phyloP scores from a whole-genome alignment of 2,329 filamentous ascomycete genomes.

The Fusarium robinianum region DNA sequence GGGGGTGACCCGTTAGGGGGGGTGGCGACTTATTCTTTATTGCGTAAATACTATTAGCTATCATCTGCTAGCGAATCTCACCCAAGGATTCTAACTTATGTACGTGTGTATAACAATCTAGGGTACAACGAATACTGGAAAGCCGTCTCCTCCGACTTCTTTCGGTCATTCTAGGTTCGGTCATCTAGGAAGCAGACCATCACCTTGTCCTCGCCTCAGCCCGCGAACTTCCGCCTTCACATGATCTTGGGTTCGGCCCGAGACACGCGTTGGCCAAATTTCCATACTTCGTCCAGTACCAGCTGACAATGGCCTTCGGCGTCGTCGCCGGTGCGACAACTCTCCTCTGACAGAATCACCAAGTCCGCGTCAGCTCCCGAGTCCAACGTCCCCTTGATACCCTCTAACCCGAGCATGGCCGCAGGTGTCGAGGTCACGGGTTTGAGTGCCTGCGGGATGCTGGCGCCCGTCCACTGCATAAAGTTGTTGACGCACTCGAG shows the following conservation, averaged over 20 bases:
- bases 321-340: slow-evolving; percentile 30
- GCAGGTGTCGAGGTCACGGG: slow-evolving; percentile 79
- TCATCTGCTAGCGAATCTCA: too few species aligned
- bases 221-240: slow-evolving; percentile 21
- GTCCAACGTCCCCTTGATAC: slow-evolving; percentile 67
- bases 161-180: slow-evolving; percentile 8
- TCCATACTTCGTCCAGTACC: slow-evolving; percentile 77
- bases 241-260: slow-evolving; percentile 27
- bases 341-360: slow-evolving; percentile 66
- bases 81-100: too few species aligned
- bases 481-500: slow-evolving; percentile 85
- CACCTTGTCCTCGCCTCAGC: slow-evolving; percentile 6
- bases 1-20: too few species aligned
- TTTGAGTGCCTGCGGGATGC: slow-evolving; percentile 69
- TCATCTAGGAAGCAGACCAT: slow-evolving; percentile 1
- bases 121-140: too few species aligned
- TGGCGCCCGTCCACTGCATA: slow-evolving; percentile 71
- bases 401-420: slow-evolving; percentile 71
- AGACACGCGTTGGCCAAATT: slow-evolving; percentile 66
- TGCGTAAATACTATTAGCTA: too few species aligned
- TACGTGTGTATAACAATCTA: too few species aligned
- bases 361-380: slow-evolving; percentile 71
- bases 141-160: too few species aligned
- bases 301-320: slow-evolving; percentile 54
- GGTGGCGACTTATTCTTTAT: too few species aligned